phyloP scores from a whole-genome alignment of 2,329 filamentous ascomycete genomes.

The Mycogone perniciosa region DNA sequence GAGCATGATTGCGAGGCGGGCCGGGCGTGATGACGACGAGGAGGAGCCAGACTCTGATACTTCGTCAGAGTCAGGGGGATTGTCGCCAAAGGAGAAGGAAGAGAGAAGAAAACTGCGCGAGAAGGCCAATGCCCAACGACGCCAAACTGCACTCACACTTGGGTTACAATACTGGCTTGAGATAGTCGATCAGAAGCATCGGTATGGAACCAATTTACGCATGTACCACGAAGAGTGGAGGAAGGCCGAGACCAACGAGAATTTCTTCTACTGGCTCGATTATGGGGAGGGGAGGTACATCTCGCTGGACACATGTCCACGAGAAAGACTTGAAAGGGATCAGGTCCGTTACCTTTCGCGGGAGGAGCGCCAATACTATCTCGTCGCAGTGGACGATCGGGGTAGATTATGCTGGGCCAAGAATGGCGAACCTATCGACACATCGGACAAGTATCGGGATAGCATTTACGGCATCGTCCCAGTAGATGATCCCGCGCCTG shows the following conservation, averaged over 20 bases:
- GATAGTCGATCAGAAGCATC: constrained; percentile 81
- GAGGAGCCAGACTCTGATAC: constrained; percentile 36
- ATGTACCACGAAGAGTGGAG: constrained; percentile 85
- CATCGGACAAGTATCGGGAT: constrained; percentile 68
- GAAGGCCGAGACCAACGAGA: constrained; percentile 66
- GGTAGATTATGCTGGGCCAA: constrained; percentile 84
- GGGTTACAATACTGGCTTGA: constrained; percentile 78
- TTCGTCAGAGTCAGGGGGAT: constrained; percentile 23
- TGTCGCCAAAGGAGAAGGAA: constrained; percentile 33
- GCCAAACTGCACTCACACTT: constrained; percentile 69
- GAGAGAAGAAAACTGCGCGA: constrained; percentile 36
- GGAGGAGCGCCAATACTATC: constrained; percentile 75
- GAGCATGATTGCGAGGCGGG: constrained; percentile 62
- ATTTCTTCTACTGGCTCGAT: constrained; percentile 94
- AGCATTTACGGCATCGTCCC: constrained; percentile 69
- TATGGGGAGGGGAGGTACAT: constrained; percentile 66
- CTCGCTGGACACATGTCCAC: constrained; percentile 64
- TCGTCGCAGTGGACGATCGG: constrained; percentile 67
- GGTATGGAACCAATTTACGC: constrained; percentile 77
- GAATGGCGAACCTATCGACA: constrained; percentile 71
- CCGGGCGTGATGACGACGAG: constrained; percentile 58
- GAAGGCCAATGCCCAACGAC: constrained; percentile 49
- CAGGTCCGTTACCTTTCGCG: constrained; percentile 76
- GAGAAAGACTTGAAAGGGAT: constrained; percentile 69
- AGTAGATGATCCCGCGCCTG: constrained; percentile 52